Evolutionary conservation across 2,329 filamentous ascomycete species (phyloP), one percentile per base, ranked within the genome.

Genomic region (Exophiala bonariae): DNA sequence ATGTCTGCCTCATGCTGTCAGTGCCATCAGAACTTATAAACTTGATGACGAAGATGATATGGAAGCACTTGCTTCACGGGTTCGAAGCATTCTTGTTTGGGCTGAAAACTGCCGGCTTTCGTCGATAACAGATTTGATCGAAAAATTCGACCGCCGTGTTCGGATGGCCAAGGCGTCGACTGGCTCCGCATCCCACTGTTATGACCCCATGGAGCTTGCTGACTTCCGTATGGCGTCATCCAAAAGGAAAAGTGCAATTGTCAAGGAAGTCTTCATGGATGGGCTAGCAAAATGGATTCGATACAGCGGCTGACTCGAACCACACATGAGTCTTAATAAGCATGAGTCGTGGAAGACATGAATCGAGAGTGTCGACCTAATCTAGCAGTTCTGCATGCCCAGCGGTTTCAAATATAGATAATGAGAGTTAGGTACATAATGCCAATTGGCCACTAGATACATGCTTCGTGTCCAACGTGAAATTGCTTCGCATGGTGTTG

Each of bases 71-170:
- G 46, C 46, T 2, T 41, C 47, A 2, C 50, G 55, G 13, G 44
- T 58, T 16, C 16, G 50, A 16, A 54, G 50, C 17, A 55, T 59
- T 31, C 26, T 59, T 37, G 33, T 51, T 1, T 59, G 57, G 55
- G 53, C 48, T 3, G 49, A 55, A 22, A 49, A 56, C 31, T 51
- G 34, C 46, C 42, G 57, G 41, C 47, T 59, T 2, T 38, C 20
- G 7, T 53, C 52, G 3, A 54, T 59, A 2, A 16, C 26, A 14
- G 57, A 56, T 23, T 34, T 56, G 30, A 30, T 59, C 30, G 37
- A 47, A 18, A 37, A 36, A 2, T 52, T 57, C 26, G 48, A 49
- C 28, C 31, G 26, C 6, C 48, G 45, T 19, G 54, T 54, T 9
- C 37, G 45, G 30, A 34, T 51, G 8, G 35, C 32, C 13, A 44